Evolutionary conservation across 73 alveolate genomes (phyloP).

Genomic region (Tetrahymena elliotti): DNA sequence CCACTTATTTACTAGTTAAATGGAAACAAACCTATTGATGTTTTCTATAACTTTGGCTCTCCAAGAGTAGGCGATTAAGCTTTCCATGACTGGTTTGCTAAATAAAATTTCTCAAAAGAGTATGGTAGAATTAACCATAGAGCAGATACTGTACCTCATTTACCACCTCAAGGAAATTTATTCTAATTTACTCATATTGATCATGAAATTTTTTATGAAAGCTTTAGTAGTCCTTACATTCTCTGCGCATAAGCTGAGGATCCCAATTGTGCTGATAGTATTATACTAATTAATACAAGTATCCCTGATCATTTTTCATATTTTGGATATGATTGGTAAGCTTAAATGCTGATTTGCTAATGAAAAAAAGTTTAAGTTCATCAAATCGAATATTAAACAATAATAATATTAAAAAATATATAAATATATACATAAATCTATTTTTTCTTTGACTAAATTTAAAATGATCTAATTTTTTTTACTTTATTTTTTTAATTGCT

Average conservation of each 20-base stretch:
- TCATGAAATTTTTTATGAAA: background rate
- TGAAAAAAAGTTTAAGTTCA: background rate
- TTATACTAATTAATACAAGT: background rate
- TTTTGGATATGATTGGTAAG: background rate
- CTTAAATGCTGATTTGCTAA: background rate
- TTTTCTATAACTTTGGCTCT: slow-evolving; percentile 25
- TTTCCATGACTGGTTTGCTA: slow-evolving; percentile 1
- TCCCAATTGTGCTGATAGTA: background rate
- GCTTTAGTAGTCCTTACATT: background rate
- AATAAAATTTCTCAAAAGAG: background rate
- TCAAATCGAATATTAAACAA: too few relatives aligned
- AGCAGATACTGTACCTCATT: slow-evolving; percentile 41
- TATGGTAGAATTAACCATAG: slow-evolving; percentile 22
- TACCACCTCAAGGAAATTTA: background rate
- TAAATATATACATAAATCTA: too few relatives aligned
- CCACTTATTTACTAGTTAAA: background rate
- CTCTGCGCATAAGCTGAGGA: background rate
- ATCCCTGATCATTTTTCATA: background rate
- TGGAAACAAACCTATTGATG: background rate
- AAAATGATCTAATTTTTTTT: too few relatives aligned
- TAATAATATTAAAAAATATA: too few relatives aligned
- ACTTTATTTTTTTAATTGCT: too few relatives aligned
- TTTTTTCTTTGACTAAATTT: too few relatives aligned
- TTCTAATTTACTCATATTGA: background rate
- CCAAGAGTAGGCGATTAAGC: slow-evolving; percentile 42